Conservation (phyloP, 164 flowering plant species). For the Dillenia suffruticosa region DNA sequence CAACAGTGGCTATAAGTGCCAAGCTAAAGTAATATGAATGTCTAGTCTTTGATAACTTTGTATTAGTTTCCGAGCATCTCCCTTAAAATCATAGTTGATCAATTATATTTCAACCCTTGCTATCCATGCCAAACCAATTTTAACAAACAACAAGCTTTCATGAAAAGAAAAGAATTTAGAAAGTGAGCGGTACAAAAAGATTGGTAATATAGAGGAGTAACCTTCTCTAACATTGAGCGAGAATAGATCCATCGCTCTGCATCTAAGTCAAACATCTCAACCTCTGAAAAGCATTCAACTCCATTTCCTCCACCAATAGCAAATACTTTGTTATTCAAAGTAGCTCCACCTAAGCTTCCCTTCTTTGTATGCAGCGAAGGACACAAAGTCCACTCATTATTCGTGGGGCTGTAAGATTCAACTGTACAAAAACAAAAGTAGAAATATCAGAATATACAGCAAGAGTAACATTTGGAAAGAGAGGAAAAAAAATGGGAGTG, state of each 20-base stretch:
- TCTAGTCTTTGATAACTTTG: too few relatives aligned
- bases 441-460: background rate
- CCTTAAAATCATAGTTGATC: too few relatives aligned
- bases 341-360: slow-evolving; percentile 72
- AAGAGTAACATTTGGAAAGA: slow-evolving; percentile 1
- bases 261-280: slow-evolving; percentile 80
- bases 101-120: too few relatives aligned
- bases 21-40: too few relatives aligned
- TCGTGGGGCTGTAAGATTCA: slow-evolving; percentile 51
- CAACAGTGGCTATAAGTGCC: too few relatives aligned
- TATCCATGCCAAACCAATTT: too few relatives aligned
- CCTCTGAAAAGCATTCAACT: slow-evolving; percentile 51
- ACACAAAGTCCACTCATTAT: slow-evolving; percentile 49
- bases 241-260: slow-evolving; percentile 66
- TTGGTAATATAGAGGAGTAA: slow-evolving; percentile 11
- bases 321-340: slow-evolving; percentile 52
- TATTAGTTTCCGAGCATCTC: too few relatives aligned
- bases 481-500: background rate
- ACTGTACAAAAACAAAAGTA: slow-evolving; percentile 35
- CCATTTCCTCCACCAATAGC: slow-evolving; percentile 95
- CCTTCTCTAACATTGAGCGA: slow-evolving; percentile 82
- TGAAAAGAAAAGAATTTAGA: background rate
- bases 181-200: background rate
- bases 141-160: too few relatives aligned
- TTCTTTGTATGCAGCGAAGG: slow-evolving; percentile 50